These are phyloP conservation scores for Orobanche coerulescens DNA, from an alignment of 257 asterid genomes.

Conservation along the genomic window DNA sequence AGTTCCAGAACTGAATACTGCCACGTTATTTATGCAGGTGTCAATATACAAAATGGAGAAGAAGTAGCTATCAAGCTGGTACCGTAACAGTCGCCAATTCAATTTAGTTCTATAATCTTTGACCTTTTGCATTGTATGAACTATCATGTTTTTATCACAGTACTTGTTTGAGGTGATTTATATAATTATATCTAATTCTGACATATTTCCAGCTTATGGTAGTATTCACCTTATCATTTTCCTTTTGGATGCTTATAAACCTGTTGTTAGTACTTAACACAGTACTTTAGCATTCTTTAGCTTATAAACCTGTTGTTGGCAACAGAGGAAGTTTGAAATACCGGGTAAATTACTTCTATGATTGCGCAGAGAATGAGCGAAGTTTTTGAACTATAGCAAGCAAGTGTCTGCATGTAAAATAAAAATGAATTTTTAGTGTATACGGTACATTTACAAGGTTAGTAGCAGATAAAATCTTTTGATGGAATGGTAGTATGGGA, in stretches of 20 bases:
- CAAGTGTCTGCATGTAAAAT: not conserved
- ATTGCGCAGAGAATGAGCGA: not conserved
- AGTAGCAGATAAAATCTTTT: not conserved
- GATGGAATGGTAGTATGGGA: not conserved
- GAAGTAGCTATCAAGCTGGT: constrained; percentile 92
- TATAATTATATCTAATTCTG: constrained; percentile 5
- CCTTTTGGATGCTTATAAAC: not conserved
- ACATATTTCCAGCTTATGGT: not conserved
- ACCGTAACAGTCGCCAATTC: constrained; percentile 14
- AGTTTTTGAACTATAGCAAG: not conserved
- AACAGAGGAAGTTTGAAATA: not conserved
- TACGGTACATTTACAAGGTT: not conserved
- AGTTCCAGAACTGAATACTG: not conserved
- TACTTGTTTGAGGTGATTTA: not conserved
- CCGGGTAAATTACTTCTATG: constrained; percentile 11
- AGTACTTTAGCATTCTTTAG: constrained; percentile 15
- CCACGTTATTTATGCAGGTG: constrained; percentile 44
- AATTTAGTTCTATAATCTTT: not conserved
- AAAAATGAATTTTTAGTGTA: not conserved
- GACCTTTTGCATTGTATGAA: not conserved
- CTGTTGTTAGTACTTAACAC: not conserved
- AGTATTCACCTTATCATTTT: not conserved
- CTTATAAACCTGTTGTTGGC: not conserved
- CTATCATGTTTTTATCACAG: not conserved
- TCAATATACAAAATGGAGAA: constrained; percentile 76